These are phyloP conservation scores for Conticribra guillardii DNA, from an alignment of 108 stramenopile species.

Conservation along the genomic window DNA sequence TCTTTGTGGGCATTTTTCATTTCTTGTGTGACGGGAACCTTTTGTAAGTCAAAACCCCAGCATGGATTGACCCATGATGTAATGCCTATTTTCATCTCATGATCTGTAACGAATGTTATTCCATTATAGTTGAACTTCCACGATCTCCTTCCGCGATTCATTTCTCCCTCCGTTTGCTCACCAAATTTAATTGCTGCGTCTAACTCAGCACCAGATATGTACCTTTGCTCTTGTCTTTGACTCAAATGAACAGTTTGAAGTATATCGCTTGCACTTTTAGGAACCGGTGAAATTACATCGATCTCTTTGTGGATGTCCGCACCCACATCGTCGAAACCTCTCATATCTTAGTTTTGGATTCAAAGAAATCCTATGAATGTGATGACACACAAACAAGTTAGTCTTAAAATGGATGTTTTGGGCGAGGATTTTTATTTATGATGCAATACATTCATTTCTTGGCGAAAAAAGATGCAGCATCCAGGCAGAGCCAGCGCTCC, in stretches of 20 bases:
- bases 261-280: constrained; percentile 10
- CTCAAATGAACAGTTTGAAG: constrained; percentile 14
- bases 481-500: too few species aligned
- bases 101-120: constrained; percentile 51
- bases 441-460: too few species aligned
- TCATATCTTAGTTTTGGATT: too few species aligned
- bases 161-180: constrained; percentile 3
- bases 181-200: constrained; percentile 48
- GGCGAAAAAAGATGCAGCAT: too few species aligned
- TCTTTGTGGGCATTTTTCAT: constrained; percentile 28
- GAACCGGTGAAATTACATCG: too few species aligned
- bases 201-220: constrained; percentile 35
- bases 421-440: too few species aligned
- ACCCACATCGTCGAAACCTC: too few species aligned
- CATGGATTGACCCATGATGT: constrained; percentile 44
- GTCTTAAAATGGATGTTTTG: too few species aligned
- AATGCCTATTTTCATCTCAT: constrained; percentile 31
- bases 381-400: too few species aligned
- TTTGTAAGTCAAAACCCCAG: constrained; percentile 27
- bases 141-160: background rate
- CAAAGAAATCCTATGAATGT: too few species aligned
- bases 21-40: constrained; percentile 16
- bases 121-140: constrained; percentile 48
- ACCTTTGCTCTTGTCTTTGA: constrained; percentile 1
- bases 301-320: too few species aligned